Conservation (phyloP, 208 protist genomes). For the Herpetomonas tarakana region DNA sequence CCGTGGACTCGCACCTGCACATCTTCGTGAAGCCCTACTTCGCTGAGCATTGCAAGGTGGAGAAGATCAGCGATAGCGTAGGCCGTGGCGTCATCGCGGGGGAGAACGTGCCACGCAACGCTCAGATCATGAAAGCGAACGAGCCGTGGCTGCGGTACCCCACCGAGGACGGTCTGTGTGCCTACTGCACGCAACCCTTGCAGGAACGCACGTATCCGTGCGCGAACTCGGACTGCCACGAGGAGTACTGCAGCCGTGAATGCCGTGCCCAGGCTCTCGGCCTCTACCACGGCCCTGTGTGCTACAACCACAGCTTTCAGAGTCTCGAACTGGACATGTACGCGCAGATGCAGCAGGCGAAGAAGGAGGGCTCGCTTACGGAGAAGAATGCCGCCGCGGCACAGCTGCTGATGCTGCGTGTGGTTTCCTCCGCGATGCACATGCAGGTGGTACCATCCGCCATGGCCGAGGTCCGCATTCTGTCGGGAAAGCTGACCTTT, state of each 20-base stretch:
- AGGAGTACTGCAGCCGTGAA: constrained; percentile 88
- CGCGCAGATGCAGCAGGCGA: constrained; percentile 48
- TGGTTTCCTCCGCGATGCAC: constrained; percentile 47
- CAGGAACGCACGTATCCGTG: constrained; percentile 71
- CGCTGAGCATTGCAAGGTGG: constrained; percentile 35
- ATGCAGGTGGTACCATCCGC: constrained; percentile 60
- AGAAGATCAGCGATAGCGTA: constrained; percentile 22
- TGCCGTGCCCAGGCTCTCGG: constrained; percentile 56
- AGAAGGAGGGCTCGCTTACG: constrained; percentile 24
- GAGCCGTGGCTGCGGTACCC: constrained; percentile 75
- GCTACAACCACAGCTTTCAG: constrained; percentile 62
- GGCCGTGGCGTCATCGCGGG: constrained; percentile 58
- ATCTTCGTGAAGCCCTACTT: constrained; percentile 76
- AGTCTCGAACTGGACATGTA: constrained; percentile 82
- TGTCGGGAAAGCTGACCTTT: constrained; percentile 65
- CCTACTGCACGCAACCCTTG: constrained; percentile 50
- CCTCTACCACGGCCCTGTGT: constrained; percentile 72
- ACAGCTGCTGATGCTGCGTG: constrained; percentile 75
- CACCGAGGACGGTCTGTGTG: constrained; percentile 51
- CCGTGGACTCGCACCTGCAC: constrained; percentile 68
- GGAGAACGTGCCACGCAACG: constrained; percentile 25
- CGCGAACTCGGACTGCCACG: constrained; percentile 66
- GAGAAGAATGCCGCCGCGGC: constrained; percentile 67
- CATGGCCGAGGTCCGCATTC: constrained; percentile 63
- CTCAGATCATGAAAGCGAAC: constrained; percentile 32